Evolutionary conservation across 305 asterid genomes (phyloP).

Genomic region (Fraxinus nigra): DNA sequence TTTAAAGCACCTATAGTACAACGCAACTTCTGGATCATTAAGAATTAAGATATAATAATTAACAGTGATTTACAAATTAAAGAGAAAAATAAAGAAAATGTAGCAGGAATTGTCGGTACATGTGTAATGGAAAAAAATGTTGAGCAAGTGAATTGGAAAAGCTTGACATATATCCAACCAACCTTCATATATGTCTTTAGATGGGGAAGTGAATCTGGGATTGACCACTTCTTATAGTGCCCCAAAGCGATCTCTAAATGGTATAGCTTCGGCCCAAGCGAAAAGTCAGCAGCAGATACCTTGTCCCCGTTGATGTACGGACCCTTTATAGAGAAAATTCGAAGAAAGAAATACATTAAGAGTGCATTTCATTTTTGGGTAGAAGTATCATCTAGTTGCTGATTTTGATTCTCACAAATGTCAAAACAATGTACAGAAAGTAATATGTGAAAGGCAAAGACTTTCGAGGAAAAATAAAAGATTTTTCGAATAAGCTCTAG

Average conservation of each 20-base stretch:
- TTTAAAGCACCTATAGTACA: not conserved
- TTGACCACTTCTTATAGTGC: slow-evolving; percentile 78
- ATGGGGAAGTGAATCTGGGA: slow-evolving; percentile 69
- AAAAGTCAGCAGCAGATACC: slow-evolving; percentile 85
- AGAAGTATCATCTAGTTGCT: slow-evolving; percentile 1
- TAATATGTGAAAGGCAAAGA: not conserved
- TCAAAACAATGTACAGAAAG: not conserved
- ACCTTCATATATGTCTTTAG: slow-evolving; percentile 85
- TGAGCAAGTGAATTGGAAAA: not conserved
- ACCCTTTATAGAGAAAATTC: slow-evolving; percentile 45
- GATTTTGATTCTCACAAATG: slow-evolving; percentile 8
- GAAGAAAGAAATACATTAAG: not conserved
- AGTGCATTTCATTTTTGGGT: not conserved
- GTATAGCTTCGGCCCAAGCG: slow-evolving; percentile 92
- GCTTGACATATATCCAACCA: slow-evolving; percentile 17
- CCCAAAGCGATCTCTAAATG: slow-evolving; percentile 85
- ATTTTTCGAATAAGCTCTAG: not conserved
- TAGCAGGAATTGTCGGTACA: not conserved
- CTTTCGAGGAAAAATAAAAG: not conserved
- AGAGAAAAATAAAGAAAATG: not conserved
- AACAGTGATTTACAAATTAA: not conserved
- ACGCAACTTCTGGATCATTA: not conserved
- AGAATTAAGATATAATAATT: not conserved
- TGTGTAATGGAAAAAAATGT: not conserved
- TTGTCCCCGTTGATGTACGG: slow-evolving; percentile 69